These are phyloP conservation scores for Pichia norvegensis DNA, from an alignment of 1,139 yeast genomes.

Conservation along the genomic window DNA sequence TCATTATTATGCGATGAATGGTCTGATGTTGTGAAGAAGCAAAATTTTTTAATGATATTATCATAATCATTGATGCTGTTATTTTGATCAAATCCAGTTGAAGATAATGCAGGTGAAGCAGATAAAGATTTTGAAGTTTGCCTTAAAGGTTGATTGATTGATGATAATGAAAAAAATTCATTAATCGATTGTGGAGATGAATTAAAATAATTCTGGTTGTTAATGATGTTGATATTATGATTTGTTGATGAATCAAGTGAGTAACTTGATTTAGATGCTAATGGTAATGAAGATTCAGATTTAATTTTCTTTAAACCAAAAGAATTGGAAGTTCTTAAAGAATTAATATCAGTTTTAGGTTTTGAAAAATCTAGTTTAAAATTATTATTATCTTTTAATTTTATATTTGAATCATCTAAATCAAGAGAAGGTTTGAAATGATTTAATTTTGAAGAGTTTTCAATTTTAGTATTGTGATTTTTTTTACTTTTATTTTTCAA, in stretches of 20 bases:
- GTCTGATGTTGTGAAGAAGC: conserved; percentile 19
- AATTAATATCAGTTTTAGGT: conserved; percentile 9
- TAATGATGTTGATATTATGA: not conserved
- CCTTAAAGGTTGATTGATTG: not conserved
- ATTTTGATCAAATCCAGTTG: conserved; percentile 8
- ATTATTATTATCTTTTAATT: conserved; percentile 23
- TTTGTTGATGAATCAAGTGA: not conserved
- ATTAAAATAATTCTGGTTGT: not conserved
- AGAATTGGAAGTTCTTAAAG: conserved; percentile 21
- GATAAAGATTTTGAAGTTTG: conserved; percentile 8
- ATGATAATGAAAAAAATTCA: not conserved
- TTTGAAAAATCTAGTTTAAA: conserved; percentile 14
- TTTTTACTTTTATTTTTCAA: not conserved
- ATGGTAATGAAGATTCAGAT: conserved; percentile 26
- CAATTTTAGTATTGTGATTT: not conserved
- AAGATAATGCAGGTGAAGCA: conserved; percentile 7
- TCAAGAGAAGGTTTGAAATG: conserved; percentile 11
- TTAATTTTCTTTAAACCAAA: conserved; percentile 22
- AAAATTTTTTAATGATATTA: conserved; percentile 25
- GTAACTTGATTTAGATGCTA: conserved; percentile 8
- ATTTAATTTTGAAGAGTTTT: conserved; percentile 3
- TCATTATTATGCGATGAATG: conserved; percentile 1
- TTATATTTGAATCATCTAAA: conserved; percentile 23
- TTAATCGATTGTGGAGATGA: conserved; percentile 1
- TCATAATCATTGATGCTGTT: conserved; percentile 21